These are phyloP conservation scores for Balakata baccata DNA, from an alignment of 345 rosid genomes.

Conservation along the genomic window DNA sequence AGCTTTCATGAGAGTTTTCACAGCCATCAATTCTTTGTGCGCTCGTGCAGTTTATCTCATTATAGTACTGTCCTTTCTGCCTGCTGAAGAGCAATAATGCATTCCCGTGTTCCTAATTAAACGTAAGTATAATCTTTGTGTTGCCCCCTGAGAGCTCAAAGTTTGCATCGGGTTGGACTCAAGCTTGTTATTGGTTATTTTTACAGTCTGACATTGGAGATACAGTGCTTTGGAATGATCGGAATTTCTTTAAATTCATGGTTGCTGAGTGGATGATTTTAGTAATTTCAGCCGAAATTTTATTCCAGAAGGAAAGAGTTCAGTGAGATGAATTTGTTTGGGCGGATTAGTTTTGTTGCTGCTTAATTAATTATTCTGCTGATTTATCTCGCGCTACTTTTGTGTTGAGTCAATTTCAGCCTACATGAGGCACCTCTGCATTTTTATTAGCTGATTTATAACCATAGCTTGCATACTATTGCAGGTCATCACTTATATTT, in stretches of 20 bases:
- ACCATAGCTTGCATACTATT: not conserved
- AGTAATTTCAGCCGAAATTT: not conserved
- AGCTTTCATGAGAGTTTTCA: not conserved
- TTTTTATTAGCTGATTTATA: not conserved
- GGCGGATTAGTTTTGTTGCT: not conserved
- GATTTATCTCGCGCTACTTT: not conserved
- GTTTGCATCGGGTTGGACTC: not conserved
- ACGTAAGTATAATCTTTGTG: not conserved
- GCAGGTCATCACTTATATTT: no score
- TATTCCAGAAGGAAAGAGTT: no score
- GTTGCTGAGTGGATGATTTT: not conserved
- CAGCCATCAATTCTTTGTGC: not conserved
- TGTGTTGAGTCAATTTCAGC: no score
- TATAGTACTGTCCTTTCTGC: not conserved
- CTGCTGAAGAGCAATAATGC: not conserved
- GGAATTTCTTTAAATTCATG: not conserved
- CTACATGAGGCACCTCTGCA: not conserved
- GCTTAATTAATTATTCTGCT: not conserved
- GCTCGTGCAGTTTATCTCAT: conserved; percentile 6
- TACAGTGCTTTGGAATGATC: not conserved
- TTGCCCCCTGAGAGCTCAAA: not conserved
- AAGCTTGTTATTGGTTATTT: not conserved
- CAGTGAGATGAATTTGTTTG: not conserved
- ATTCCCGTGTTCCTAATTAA: not conserved
- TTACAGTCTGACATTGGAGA: not conserved